These are phyloP conservation scores for Mollisiaceae sp. DNA, from an alignment of 2,329 filamentous ascomycete genomes.

Conservation along the genomic window DNA sequence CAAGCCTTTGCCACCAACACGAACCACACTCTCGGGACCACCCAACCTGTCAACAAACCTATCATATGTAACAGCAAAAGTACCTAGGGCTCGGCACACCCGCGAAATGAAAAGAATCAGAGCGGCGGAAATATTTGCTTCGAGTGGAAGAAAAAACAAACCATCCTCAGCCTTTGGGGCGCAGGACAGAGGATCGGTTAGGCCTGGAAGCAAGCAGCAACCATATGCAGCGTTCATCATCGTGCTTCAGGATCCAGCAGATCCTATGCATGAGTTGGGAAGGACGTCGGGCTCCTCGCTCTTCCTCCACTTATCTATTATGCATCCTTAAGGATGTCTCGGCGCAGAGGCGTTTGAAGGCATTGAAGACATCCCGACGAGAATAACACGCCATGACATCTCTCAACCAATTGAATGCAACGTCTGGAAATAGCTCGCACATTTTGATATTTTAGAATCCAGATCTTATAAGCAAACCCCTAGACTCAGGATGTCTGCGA, in stretches of 20 bases:
- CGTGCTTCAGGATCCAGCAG: not conserved
- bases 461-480: too few relatives aligned
- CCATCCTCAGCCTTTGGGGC: too few relatives aligned
- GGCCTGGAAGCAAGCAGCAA: not conserved
- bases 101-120: not conserved
- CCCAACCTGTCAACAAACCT: not conserved
- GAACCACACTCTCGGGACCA: conserved; percentile 1
- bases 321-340: not conserved
- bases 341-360: too few relatives aligned
- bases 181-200: not conserved
- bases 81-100: not conserved
- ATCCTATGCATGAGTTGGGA: conserved; percentile 3
- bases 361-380: not conserved
- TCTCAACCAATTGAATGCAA: not conserved
- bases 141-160: not conserved
- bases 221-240: not conserved
- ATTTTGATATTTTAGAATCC: not conserved
- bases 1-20: conserved; percentile 1
- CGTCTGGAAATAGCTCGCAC: not conserved
- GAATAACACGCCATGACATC: not conserved
- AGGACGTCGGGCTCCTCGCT: not conserved
- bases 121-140: not conserved
- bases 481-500: too few relatives aligned
- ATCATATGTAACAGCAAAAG: not conserved
- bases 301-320: not conserved